Evolutionary conservation across 2,329 filamentous ascomycete genomes (phyloP).

Genomic region (Fusarium cicatricum): DNA sequence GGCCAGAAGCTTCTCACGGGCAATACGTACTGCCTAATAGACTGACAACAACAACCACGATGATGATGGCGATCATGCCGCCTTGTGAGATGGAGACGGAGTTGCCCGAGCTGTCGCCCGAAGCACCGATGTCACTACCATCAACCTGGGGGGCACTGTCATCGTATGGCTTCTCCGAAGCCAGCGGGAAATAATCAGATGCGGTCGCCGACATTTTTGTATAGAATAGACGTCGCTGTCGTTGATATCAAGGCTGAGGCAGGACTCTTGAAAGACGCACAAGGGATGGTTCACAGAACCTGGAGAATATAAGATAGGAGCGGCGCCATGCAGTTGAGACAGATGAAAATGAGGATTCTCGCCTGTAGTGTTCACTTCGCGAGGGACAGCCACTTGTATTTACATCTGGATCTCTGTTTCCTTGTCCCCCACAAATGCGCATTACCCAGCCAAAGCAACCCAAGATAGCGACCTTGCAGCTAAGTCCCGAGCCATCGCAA

Average conservation of each 20-base stretch:
- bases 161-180: slow-evolving; percentile 50
- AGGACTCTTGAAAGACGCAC: slow-evolving; percentile 2
- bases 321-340: slow-evolving; percentile 15
- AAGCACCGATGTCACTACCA: slow-evolving; percentile 69
- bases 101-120: slow-evolving; percentile 64
- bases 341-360: slow-evolving; percentile 1
- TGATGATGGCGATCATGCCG: slow-evolving; percentile 76
- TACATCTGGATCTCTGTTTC: slow-evolving; percentile 28
- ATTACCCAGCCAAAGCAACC: slow-evolving; percentile 11
- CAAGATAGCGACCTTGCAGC: slow-evolving; percentile 28
- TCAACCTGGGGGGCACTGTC: slow-evolving; percentile 48
- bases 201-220: slow-evolving; percentile 53
- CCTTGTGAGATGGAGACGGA: slow-evolving; percentile 72
- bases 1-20: not conserved
- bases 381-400: slow-evolving; percentile 38
- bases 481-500: slow-evolving; percentile 18
- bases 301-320: slow-evolving; percentile 17
- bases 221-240: slow-evolving; percentile 5
- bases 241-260: slow-evolving; percentile 13
- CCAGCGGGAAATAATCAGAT: slow-evolving; percentile 52
- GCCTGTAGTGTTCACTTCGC: not conserved
- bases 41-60: slow-evolving; percentile 72
- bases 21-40: slow-evolving; percentile 71
- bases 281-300: slow-evolving; percentile 33
- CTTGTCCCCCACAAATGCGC: slow-evolving; percentile 25